phyloP scores from a whole-genome alignment of 2,329 filamentous ascomycete genomes.

The Colletotrichum musicola region DNA sequence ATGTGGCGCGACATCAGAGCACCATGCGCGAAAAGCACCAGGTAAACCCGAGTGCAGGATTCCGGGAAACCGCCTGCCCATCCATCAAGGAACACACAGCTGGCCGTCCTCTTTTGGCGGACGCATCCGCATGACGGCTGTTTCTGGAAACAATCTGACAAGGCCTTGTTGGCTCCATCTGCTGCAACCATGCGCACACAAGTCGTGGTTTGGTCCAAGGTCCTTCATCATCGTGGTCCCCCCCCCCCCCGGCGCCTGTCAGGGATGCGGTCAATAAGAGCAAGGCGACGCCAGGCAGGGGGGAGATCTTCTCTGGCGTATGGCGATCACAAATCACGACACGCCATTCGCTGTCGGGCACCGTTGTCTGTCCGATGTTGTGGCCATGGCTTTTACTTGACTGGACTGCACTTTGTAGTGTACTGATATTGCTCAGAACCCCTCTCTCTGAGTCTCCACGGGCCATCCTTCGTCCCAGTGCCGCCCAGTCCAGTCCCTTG shows the following conservation, averaged over 20 bases:
- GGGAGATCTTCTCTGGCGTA: neutral
- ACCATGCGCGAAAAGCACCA: slow-evolving; percentile 15
- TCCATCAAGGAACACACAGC: slow-evolving; percentile 1
- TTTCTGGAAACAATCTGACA: slow-evolving; percentile 24
- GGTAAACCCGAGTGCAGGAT: neutral
- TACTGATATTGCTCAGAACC: neutral
- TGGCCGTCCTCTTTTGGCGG: slow-evolving; percentile 12
- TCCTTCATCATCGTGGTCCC: neutral
- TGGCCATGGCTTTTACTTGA: slow-evolving; percentile 1
- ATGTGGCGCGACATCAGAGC: slow-evolving; percentile 32
- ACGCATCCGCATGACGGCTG: slow-evolving; percentile 21
- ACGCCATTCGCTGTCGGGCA: slow-evolving; percentile 7
- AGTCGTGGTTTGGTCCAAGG: neutral
- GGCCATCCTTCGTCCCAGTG: slow-evolving; percentile 3
- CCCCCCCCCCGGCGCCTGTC: neutral
- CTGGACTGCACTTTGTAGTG: slow-evolving; percentile 1
- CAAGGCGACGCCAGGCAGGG: neutral
- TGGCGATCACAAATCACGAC: neutral
- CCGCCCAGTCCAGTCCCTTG: slow-evolving; percentile 16
- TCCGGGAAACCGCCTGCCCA: neutral
- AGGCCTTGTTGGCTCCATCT: slow-evolving; percentile 18
- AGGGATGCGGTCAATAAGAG: neutral
- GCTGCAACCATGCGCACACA: neutral
- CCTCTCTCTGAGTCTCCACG: slow-evolving; percentile 10
- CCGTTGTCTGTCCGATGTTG: slow-evolving; percentile 2